Base-by-base conservation (phyloP, 179 eudicot genomes). In the Heliamphora pulchella region DNA sequence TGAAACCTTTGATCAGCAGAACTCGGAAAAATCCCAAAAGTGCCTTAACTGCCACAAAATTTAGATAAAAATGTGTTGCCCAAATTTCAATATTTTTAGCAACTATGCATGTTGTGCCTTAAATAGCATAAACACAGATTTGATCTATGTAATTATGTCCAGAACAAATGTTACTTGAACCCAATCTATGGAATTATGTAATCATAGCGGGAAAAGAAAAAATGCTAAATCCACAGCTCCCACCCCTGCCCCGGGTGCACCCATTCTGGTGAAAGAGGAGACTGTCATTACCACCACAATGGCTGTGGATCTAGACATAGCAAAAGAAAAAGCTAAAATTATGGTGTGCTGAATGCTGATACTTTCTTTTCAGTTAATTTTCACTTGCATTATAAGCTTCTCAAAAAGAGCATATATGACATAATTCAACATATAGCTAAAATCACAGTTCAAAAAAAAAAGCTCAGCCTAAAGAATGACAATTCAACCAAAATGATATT, bases 381-480 rank as follows among this genome's bases (percentile, higher is more conserved):
- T 9, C 53, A 44, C 53, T 13, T 68, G 18, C 44, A 43, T 43
- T 44, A 43, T 43, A 15, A 68, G 18, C 50, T 43, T 68, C 11
- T 31, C 4, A 44, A 44, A 14, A 11, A 68, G 8, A 0, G 2
- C 50, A 41, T 43, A 44, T 59, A 14, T 17, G 2, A 17, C 47
- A n/a, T 44, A 14, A 69, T 44, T 44, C 20, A 44, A 10, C 22
- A 6, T 5, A 46, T 44, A 70, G 54, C 31, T 46, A 70, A n/a
- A 70, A 70, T 10, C 74, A 70, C 31, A 43, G 20, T 70, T 70
- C 74, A 67, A 70, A 47, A 20, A 46, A 70, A 46, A 15, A 18
- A 2, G 10, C 22, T 44, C 20, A 67, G 9, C 55, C 2, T 48
- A n/a, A 18, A 48, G n/a, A 11, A 47, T 17, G 55, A 8, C 50